These are phyloP conservation scores for Hortiboletus campestris DNA, from an alignment of 768 basidiomycete genomes.

Conservation along the genomic window DNA sequence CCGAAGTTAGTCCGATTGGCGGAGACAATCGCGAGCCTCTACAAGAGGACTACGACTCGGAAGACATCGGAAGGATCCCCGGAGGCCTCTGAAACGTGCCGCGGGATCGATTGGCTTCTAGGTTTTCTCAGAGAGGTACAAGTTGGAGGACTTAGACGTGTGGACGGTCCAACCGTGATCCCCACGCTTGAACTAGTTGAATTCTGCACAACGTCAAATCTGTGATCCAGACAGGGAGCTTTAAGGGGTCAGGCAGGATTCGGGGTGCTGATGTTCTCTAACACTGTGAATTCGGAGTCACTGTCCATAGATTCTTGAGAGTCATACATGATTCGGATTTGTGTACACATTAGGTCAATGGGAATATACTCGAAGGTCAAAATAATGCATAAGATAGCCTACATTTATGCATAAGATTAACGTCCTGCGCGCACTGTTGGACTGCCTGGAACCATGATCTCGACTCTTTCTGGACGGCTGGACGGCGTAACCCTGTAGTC, in stretches of 20 bases:
- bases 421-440: conserved; percentile 19
- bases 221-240: too few relatives aligned
- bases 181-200: too few relatives aligned
- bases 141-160: conserved; percentile 12
- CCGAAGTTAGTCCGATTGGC: conserved; percentile 23
- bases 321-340: conserved; percentile 2
- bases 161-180: neutral
- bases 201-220: too few relatives aligned
- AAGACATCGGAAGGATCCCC: conserved; percentile 16
- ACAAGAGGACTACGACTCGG: conserved; percentile 20
- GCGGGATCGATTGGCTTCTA: conserved; percentile 19
- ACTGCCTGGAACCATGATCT: conserved; percentile 21
- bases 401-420: conserved; percentile 13
- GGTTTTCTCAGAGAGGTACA: conserved; percentile 17
- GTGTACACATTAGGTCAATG: conserved; percentile 11
- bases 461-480: conserved; percentile 8
- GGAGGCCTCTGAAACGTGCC: neutral
- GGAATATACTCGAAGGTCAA: conserved; percentile 12
- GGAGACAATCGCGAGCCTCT: conserved; percentile 16
- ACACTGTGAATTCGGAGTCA: too few relatives aligned
- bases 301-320: neutral
- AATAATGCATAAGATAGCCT: conserved; percentile 8
- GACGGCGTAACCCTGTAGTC: neutral
- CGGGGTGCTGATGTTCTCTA: too few relatives aligned
- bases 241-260: neutral